Evolutionary conservation across 164 flowering plant genomes (phyloP).

Genomic region (Dillenia turbinata): DNA sequence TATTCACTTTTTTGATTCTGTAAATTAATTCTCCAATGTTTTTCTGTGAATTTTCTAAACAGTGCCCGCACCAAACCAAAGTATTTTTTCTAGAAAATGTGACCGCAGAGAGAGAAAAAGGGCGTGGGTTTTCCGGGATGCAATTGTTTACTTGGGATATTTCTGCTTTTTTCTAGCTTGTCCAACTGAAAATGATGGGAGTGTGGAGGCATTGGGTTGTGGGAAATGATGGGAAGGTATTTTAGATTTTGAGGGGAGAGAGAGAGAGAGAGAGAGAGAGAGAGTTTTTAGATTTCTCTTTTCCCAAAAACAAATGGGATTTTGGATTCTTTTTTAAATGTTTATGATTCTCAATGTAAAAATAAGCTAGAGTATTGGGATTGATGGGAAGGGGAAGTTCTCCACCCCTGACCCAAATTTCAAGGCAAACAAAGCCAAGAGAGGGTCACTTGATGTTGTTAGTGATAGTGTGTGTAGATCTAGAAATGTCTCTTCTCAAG

Average conservation of each 20-base stretch:
- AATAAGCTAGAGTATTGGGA: slow-evolving; percentile 35
- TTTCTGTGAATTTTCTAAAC: no score
- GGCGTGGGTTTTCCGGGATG: not conserved
- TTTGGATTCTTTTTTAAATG: not conserved
- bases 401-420: slow-evolving; percentile 27
- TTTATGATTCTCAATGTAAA: not conserved
- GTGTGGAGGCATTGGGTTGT: slow-evolving; percentile 42
- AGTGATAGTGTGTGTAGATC: slow-evolving; percentile 44
- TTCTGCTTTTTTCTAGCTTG: slow-evolving; percentile 23
- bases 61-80: no score
- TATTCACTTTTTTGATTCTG: no score
- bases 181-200: slow-evolving; percentile 64
- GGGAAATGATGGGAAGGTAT: slow-evolving; percentile 43
- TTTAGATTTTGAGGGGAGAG: slow-evolving; percentile 12
- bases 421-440: slow-evolving; percentile 22
- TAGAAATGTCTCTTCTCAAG: slow-evolving; percentile 60
- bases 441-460: not conserved
- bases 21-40: no score
- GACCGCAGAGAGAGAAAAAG: no score
- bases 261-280: slow-evolving; percentile 5
- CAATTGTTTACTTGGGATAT: slow-evolving; percentile 5
- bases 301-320: no score
- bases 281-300: not conserved
- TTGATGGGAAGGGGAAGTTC: slow-evolving; percentile 42
- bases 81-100: no score